Evolutionary conservation across 2,329 filamentous ascomycete species (phyloP), one percentile per base, ranked within the genome.

Genomic region (Colletotrichum paranaense): DNA sequence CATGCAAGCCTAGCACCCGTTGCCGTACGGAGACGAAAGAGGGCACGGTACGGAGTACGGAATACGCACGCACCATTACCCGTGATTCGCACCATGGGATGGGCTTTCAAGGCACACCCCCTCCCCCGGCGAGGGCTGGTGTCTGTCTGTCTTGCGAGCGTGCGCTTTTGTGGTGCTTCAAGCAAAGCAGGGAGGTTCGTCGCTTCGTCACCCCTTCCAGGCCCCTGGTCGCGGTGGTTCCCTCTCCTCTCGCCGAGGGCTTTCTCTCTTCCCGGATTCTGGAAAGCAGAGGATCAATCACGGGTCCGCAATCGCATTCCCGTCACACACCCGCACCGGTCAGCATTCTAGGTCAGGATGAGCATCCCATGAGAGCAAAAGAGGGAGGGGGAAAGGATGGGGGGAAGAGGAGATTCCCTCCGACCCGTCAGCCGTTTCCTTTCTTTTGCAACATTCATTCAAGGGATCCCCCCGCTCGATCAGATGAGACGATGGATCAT

Each of bases 241-340:
- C 32, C 24, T 63, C 26, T 32, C n/a, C 24, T 68, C 60, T 59
- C 52, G 49, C 55, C 62, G 60, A 66, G 38, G 16, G 42, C 42
- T 42, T 58, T 24, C 55, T 73, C 28, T 62, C 24, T 73, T 57
- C 62, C 71, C 71, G 62, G 62, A 71, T 71, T 22, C 71, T 71
- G 67, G 67, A 56, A 69, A 66, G 66, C 58, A 53, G 16, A 57
- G 55, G 38, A 56, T 70, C 62, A 66, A 66, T 65, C 35, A 62
- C 28, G 59, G 66, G 30, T 62, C 46, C 53, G 49, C 60, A 60
- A 65, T 57, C 28, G 35, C 49, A 49, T 26, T 42, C 55, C 67
- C 49, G 63, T 73, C 67, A 71, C 56, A 72, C 68, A 72, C 72
- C 72, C 56, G 67, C 68, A 72, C 72, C 72, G 68, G 67, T 72